A percentile compares a stretch with the other conserved stretches of the same genome.
phyloP scores from a whole-genome alignment of 2,329 filamentous ascomycete species.

The Tricladium varicosporioides region DNA sequence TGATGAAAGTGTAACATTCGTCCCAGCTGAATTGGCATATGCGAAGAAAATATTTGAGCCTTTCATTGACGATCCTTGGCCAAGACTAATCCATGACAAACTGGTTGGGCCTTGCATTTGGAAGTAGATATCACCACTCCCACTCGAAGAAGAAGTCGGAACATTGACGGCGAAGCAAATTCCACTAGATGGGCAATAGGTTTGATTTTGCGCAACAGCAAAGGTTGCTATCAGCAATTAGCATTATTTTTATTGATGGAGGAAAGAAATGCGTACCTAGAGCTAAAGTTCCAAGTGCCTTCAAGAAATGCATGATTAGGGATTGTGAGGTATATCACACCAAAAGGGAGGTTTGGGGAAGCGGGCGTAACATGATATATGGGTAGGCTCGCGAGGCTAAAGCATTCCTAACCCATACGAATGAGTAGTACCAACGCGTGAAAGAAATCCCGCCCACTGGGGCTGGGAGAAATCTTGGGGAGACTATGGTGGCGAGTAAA shows the following conservation, averaged over 20 bases:
- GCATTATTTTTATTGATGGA: background rate
- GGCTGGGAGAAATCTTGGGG: background rate
- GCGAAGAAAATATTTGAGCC: slow-evolving; percentile 58
- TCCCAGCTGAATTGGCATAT: slow-evolving; percentile 49
- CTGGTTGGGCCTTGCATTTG: slow-evolving; percentile 52
- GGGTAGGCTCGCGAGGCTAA: background rate
- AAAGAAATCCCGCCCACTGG: background rate
- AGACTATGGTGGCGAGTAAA: background rate
- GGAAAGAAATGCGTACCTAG: slow-evolving; percentile 14
- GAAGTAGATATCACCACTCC: slow-evolving; percentile 55
- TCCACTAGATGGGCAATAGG: slow-evolving; percentile 20
- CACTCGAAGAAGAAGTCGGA: slow-evolving; percentile 48
- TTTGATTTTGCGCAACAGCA: slow-evolving; percentile 19
- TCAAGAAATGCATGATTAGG: background rate
- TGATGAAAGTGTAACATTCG: slow-evolving; percentile 57
- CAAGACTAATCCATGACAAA: slow-evolving; percentile 54
- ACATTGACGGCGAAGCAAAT: slow-evolving; percentile 51
- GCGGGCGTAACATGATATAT: background rate
- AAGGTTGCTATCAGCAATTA: slow-evolving; percentile 14
- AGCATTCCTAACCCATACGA: background rate
- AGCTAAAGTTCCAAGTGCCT: slow-evolving; percentile 13
- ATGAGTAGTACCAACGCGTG: background rate
- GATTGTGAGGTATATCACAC: too few species aligned
- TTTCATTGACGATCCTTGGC: slow-evolving; percentile 52
- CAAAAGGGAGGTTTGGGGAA: background rate